phyloP scores from a whole-genome alignment of 768 basidiomycete genomes.

The Termitomyces sp. region DNA sequence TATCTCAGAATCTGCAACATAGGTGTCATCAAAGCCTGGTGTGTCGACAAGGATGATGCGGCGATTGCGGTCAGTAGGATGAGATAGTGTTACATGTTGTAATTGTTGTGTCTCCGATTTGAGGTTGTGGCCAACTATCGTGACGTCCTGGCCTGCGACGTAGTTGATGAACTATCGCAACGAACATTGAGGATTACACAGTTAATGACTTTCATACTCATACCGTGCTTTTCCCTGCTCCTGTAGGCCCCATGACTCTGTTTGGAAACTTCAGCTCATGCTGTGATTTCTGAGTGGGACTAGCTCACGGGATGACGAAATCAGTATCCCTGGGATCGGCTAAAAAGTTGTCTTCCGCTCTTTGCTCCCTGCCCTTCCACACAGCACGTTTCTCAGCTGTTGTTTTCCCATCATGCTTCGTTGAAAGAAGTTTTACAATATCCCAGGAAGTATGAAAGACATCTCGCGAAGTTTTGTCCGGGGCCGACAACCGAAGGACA shows the following conservation, averaged over 20 bases:
- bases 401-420: conserved; percentile 3
- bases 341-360: conserved; percentile 6
- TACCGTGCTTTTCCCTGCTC: conserved; percentile 13
- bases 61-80: conserved; percentile 4
- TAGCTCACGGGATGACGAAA: conserved; percentile 7
- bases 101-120: conserved; percentile 11
- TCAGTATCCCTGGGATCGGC: conserved; percentile 4
- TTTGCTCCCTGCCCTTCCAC: conserved; percentile 8
- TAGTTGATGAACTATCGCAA: conserved; percentile 9
- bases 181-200: not conserved
- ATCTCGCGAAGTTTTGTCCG: conserved; percentile 2
- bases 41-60: conserved; percentile 11
- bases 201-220: not conserved
- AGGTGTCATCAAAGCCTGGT: conserved; percentile 11
- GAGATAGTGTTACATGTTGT: conserved; percentile 7
- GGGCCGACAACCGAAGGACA: conserved; percentile 5
- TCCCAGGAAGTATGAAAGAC: conserved; percentile 6
- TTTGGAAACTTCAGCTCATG: not conserved
- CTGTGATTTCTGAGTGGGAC: not conserved
- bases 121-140: conserved; percentile 6
- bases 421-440: conserved; percentile 5
- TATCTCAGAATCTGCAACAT: conserved; percentile 9
- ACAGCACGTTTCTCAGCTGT: not conserved
- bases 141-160: not conserved
- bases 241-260: conserved; percentile 10